phyloP scores from a whole-genome alignment of 2,329 filamentous ascomycete genomes.

The Ascochyta lentis region DNA sequence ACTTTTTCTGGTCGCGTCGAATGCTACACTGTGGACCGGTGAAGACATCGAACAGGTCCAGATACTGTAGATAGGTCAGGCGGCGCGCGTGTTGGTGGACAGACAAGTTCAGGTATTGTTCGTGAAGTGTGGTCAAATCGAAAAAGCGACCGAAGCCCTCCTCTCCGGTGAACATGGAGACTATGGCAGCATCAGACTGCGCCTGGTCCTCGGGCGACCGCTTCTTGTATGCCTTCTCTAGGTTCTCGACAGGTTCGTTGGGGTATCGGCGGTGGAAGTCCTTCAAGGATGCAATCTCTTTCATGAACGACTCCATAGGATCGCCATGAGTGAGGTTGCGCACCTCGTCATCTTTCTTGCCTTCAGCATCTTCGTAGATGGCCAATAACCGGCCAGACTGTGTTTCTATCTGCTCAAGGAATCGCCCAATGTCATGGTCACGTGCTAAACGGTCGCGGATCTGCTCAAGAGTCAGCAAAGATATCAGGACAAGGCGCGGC shows the following conservation, averaged over 20 bases:
- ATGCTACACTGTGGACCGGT: constrained; percentile 74
- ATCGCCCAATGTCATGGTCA: constrained; percentile 89
- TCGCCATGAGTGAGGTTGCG: constrained; percentile 85
- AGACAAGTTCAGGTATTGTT: constrained; percentile 88
- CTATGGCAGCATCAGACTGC: constrained; percentile 72
- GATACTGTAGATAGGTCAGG: constrained; percentile 88
- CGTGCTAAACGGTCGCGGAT: constrained; percentile 87
- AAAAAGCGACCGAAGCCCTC: constrained; percentile 93
- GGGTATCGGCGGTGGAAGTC: constrained; percentile 90
- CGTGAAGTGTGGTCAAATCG: constrained; percentile 83
- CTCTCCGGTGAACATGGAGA: constrained; percentile 94
- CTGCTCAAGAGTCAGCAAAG: constrained; percentile 53
- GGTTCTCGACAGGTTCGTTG: constrained; percentile 92
- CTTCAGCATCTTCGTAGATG: constrained; percentile 82
- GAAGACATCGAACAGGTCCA: constrained; percentile 90
- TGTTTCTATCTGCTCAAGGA: constrained; percentile 84
- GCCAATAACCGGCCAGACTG: constrained; percentile 82
- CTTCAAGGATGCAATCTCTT: constrained; percentile 79
- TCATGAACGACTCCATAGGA: constrained; percentile 89
- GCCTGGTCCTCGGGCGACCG: constrained; percentile 67
- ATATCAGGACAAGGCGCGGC: not conserved
- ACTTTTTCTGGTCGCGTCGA: constrained; percentile 83
- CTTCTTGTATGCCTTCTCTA: constrained; percentile 88
- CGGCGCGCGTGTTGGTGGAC: constrained; percentile 72
- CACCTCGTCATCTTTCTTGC: constrained; percentile 76